Evolutionary conservation across 306 rosid genomes (phyloP), one percentile per base, ranked within the genome.

Genomic region (Trifolium dubium): DNA sequence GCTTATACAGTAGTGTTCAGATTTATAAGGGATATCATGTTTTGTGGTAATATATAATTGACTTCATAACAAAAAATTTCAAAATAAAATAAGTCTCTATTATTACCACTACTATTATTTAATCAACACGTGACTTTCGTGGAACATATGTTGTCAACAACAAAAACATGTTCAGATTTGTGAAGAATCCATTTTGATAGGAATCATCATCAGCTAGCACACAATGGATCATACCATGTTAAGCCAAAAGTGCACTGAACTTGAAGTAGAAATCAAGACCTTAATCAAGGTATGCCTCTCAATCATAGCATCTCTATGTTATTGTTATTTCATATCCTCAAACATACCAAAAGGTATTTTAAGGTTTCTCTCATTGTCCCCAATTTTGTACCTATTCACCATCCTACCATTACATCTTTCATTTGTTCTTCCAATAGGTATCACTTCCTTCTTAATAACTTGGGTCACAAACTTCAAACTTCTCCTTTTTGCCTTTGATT

Each of bases 401-500:
- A 55, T 79, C 40, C 81, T 86, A 8, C 87, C 88, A 0, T 64
- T 81, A 4, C 78, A 40, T 53, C 84, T 83, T 73, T 49, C 74
- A n/a, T 50, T 76, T 30, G 1, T 64, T 56, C 88, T 83, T 29
- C 60, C 75, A 13, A 31, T 49, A 55, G 84, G 74, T 5, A 23
- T 71, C 71, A 81, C 81, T 44, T 6, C 73, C 77, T 75, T 86
- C 77, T 68, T 83, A 76, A 79, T 86, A 43, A 76, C 80, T 5
- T 83, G 87, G 85, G 82, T 83, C 76, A 74, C 80, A 31, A 64
- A 62, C 71, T 86, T 69, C 80, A 83, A 83, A 54, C 87, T 86
- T 56, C 54, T 83, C 44, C 80, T 83, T 2, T 78, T 86, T 62
- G 12, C 87, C 41, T 83, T 83, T 32, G 44, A 75, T 47, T 69